A percentile compares a stretch with the other conserved stretches of the same genome.
Evolutionary conservation across 2,329 filamentous ascomycete species (phyloP).

Genomic region (Cryphonectria radicalis): DNA sequence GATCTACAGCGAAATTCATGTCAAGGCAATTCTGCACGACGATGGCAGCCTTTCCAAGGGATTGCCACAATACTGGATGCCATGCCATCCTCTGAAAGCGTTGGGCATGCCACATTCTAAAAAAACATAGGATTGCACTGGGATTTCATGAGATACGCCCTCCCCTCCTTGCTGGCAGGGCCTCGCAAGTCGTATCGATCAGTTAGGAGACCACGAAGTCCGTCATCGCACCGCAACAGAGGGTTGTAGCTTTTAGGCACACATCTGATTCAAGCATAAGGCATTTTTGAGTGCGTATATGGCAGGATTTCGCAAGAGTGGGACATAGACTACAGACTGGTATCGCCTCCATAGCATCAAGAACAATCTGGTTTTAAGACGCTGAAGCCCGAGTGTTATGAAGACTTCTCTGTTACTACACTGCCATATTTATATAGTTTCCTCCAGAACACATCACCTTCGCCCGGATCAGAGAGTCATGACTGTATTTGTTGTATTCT

Average conservation of each 20-base stretch:
- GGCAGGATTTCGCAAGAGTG: neutral
- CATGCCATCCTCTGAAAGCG: neutral
- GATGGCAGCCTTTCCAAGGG: neutral
- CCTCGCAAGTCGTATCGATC: neutral
- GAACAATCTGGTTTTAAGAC: neutral
- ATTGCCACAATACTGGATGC: neutral
- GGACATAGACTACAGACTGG: neutral
- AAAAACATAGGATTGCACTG: neutral
- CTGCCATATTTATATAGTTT: neutral
- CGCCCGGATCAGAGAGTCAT: too few relatives aligned
- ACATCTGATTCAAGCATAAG: neutral
- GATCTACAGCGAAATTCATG: neutral
- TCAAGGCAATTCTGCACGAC: neutral
- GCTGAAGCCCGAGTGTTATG: neutral
- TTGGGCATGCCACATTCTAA: neutral
- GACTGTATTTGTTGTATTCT: neutral
- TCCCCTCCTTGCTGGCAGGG: neutral
- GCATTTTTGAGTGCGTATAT: neutral
- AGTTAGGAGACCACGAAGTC: neutral
- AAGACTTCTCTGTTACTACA: neutral
- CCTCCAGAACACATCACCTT: neutral
- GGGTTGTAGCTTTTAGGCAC: neutral
- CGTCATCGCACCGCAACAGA: neutral
- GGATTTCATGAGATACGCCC: neutral
- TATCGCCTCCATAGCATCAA: neutral